A percentile compares a stretch with the other conserved stretches of the same genome.
These are phyloP conservation scores for Dioszegia aurantiaca DNA, from an alignment of 768 basidiomycete genomes.

Conservation along the genomic window DNA sequence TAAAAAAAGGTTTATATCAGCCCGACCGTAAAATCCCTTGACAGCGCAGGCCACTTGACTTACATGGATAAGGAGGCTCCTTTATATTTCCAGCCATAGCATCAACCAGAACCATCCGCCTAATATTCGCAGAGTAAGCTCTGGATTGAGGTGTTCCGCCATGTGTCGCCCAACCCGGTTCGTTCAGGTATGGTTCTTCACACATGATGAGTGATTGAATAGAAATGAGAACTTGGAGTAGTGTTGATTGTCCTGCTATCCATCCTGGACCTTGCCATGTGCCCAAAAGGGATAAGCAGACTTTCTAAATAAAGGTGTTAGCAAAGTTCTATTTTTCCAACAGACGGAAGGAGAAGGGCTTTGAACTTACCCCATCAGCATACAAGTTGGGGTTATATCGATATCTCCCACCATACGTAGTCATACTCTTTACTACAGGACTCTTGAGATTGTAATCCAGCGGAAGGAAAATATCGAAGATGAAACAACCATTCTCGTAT, in stretches of 20 bases:
- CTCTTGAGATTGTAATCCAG: constrained; percentile 78
- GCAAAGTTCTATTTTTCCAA: too few species aligned
- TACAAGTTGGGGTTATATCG: constrained; percentile 95
- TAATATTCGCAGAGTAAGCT: constrained; percentile 66
- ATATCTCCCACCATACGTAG: constrained; percentile 47
- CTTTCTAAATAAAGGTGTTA: constrained; percentile 65
- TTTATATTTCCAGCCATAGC: constrained; percentile 56
- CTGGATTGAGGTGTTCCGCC: constrained; percentile 22
- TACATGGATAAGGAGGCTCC: constrained; percentile 39
- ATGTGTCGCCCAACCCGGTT: constrained; percentile 56
- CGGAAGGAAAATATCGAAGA: constrained; percentile 89
- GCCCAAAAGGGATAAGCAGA: constrained; percentile 83
- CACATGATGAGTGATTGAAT: constrained; percentile 96
- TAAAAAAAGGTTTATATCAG: neutral
- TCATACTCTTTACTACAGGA: constrained; percentile 69
- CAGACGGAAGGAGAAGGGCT: neutral
- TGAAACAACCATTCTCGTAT: constrained; percentile 80
- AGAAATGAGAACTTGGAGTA: constrained; percentile 86
- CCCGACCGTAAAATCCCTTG: too few species aligned
- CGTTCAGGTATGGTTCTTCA: constrained; percentile 89
- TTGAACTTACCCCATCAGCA: constrained; percentile 55
- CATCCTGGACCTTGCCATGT: constrained; percentile 94
- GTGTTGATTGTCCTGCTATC: constrained; percentile 82
- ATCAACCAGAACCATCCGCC: constrained; percentile 85
- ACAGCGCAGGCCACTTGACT: too few species aligned